Evolutionary conservation across 2,329 filamentous ascomycete species (phyloP), one percentile per base, ranked within the genome.

Genomic region (Magnaporthiopsis rhizophila): DNA sequence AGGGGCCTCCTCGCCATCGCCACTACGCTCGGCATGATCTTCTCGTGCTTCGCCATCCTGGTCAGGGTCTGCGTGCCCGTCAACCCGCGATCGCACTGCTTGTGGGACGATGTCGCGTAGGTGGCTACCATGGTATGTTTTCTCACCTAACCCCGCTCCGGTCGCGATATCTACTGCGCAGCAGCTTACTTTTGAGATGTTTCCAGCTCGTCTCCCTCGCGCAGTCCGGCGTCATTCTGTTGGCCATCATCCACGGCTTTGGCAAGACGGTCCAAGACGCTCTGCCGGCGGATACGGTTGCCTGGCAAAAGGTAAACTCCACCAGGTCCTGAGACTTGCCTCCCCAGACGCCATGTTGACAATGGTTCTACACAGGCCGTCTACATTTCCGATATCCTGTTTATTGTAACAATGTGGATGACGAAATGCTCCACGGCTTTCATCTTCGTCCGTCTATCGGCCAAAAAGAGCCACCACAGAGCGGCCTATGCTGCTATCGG

Each of bases 381-480:
- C 45, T 77, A 76, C 64, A 69, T 73, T 57, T 74, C 74, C 65
- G 76, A 82, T 65, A 69, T 80, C n/a, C 71, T 82, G 64, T 78
- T 76, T 63, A 67, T 81, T 58, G 57, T 78, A 38, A 70, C 73
- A 0, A 67, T 80, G 26, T 79, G 76, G 66, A 70, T 80, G 21
- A 77, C 78, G 4, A 81, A 81, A 67, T 72, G 72, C 64, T 76
- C 76, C 11, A 73, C 80, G 53, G 72, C 76, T 7, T 72, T 77
- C 21, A 75, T 82, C 13, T 76, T 79, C 63, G 70, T 79, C 26
- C 78, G 79, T 6, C 71, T 82, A 21, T 79, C 79, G 3, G 78
- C 78, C 8, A 74, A 78, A 34, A 75, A 74, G 62, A 68, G 67
- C 6, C 80, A 82, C 68, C 73, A 73, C 13, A 63, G 71, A 18